A percentile compares a stretch with the other conserved stretches of the same genome.
These are phyloP conservation scores for Coprinellus aureogranulatus DNA, from an alignment of 768 basidiomycete genomes.

Conservation along the genomic window DNA sequence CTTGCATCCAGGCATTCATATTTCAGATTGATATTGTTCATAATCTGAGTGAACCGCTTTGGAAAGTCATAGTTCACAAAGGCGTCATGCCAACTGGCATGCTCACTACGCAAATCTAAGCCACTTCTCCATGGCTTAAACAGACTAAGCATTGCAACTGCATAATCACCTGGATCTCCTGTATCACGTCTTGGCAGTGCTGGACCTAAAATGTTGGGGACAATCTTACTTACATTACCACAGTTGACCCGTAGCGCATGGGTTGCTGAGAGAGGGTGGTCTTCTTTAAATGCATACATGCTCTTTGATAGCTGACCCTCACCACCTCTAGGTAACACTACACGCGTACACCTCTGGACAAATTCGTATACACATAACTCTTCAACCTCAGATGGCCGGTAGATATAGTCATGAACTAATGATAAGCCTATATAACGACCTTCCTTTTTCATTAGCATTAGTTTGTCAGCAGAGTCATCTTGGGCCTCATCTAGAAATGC, in stretches of 20 bases:
- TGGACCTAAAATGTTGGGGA: too few species aligned
- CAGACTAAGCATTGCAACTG: constrained; percentile 27
- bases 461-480: too few species aligned
- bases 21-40: constrained; percentile 28
- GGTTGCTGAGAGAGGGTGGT: too few species aligned
- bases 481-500: too few species aligned
- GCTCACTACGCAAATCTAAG: constrained; percentile 14
- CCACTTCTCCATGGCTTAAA: constrained; percentile 28
- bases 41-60: constrained; percentile 12
- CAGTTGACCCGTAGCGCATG: too few species aligned
- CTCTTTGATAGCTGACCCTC: too few species aligned
- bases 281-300: too few species aligned
- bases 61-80: constrained; percentile 18
- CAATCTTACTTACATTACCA: too few species aligned
- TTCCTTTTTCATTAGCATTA: too few species aligned
- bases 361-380: constrained; percentile 27
- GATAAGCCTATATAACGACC: too few species aligned
- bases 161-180: constrained; percentile 30
- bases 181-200: not conserved
- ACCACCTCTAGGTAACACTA: too few species aligned
- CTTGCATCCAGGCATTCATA: constrained; percentile 36
- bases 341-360: too few species aligned
- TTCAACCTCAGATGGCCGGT: constrained; percentile 19
- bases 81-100: constrained; percentile 21
- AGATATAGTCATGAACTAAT: constrained; percentile 22